Base-by-base conservation (phyloP, 257 asterid genomes). In the Parsonsia alboflavescens region DNA sequence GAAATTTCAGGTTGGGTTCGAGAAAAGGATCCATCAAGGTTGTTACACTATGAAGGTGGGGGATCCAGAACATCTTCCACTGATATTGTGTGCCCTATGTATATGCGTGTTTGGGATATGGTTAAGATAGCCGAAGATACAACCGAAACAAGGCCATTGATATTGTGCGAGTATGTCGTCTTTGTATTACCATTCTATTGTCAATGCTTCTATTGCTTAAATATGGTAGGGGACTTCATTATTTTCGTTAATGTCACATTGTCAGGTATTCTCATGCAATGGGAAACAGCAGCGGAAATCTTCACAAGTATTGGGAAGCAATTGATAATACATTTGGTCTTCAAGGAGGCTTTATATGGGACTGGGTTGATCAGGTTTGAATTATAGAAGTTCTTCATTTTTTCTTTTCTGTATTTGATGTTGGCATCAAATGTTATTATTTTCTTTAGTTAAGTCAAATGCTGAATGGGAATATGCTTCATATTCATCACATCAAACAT, bases 321-420 rank as follows among this genome's bases (percentile, higher is more conserved):
- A 92, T 94, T 76, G 99, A 94, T 85, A 87, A 73, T 89, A 94
- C 95, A 42, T 90, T 94, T 85, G 99, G 99, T 78, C 95, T 94
- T 48, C 99, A 94, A 82, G 99, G 99, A 79, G 99, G 99, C 73
- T 92, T 94, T 84, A 92, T 94, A 69, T 94, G 99, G 99, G 99
- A 94, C 44, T 94, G 99, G 99, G 99, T 83, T 89, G 97, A 92
- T 83, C 97, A 94, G 99, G 97, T 94, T 46, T 76, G 81, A 68
- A 75, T 73, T 30, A 50, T 63, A 48, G 21, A 33, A 56, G 41
- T 26, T 42, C 4, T 50, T 74, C 61, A n/a, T 33, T 41, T 21
- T 53, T 6, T 63, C 17, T 64, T 64, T 54, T 28, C 24, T 50
- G 49, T 41, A 46, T 24, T 42, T 28, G 19, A 56, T 66, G 15